These are phyloP conservation scores for Candida piceae DNA, from an alignment of 805 yeast species.

Conservation along the genomic window DNA sequence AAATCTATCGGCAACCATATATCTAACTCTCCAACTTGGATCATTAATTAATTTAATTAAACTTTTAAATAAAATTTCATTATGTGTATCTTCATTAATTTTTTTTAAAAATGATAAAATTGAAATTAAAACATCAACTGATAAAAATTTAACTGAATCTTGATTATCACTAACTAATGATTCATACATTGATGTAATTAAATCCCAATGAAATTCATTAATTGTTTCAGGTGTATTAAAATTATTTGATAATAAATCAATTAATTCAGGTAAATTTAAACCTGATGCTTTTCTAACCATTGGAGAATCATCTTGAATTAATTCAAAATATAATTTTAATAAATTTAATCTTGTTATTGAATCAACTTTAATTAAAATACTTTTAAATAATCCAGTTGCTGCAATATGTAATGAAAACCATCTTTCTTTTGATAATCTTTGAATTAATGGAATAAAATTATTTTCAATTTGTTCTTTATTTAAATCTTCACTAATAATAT, in stretches of 20 bases:
- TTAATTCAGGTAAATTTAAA: constrained; percentile 67
- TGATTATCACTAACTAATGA: constrained; percentile 77
- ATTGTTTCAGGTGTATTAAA: constrained; percentile 36
- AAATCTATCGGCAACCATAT: constrained; percentile 95
- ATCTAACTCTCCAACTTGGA: constrained; percentile 97
- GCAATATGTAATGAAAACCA: constrained; percentile 96
- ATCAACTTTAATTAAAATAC: constrained; percentile 57
- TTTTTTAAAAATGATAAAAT: constrained; percentile 65
- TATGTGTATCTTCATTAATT: constrained; percentile 52
- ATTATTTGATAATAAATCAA: constrained; percentile 44
- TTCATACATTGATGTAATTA: constrained; percentile 77
- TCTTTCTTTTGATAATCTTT: constrained; percentile 74
- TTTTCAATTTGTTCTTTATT: constrained; percentile 57
- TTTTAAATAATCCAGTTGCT: constrained; percentile 80
- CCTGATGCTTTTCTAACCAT: constrained; percentile 98
- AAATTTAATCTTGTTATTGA: constrained; percentile 53
- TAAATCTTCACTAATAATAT: constrained; percentile 60
- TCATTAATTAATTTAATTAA: constrained; percentile 74
- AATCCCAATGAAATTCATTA: constrained; percentile 66
- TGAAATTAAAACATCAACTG: constrained; percentile 83
- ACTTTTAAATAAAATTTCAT: constrained; percentile 56
- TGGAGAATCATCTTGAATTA: constrained; percentile 89
- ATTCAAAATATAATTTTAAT: constrained; percentile 59
- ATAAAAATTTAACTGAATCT: constrained; percentile 88
- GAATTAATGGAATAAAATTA: constrained; percentile 70